Evolutionary conservation across 2,329 filamentous ascomycete genomes (phyloP).

Genomic region (Aspergillus ruber): DNA sequence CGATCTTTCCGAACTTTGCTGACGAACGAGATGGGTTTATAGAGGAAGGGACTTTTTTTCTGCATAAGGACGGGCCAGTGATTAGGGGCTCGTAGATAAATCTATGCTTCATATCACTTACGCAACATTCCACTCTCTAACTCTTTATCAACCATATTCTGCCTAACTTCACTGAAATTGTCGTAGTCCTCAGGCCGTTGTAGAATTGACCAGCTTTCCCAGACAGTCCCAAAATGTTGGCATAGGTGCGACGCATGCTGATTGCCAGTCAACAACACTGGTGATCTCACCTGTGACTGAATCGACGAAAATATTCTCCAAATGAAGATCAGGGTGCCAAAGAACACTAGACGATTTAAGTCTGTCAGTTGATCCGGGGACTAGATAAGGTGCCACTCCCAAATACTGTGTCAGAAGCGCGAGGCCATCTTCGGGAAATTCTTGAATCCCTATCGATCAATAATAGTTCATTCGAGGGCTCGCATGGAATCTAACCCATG

Average conservation of each 20-base stretch:
- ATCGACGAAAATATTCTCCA: too few relatives aligned
- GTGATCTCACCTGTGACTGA: too few relatives aligned
- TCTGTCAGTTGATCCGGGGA: conserved; percentile 8
- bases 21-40: too few relatives aligned
- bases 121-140: conserved; percentile 28
- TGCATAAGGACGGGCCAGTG: too few relatives aligned
- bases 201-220: too few relatives aligned
- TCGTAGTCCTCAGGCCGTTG: conserved; percentile 22
- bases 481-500: conserved; percentile 18
- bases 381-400: conserved; percentile 14
- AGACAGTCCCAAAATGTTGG: neutral
- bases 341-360: conserved; percentile 12
- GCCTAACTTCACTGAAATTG: conserved; percentile 16
- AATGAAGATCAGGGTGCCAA: conserved; percentile 14
- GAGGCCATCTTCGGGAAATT: conserved; percentile 17
- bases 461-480: conserved; percentile 21
- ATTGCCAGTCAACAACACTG: too few relatives aligned
- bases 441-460: conserved; percentile 10
- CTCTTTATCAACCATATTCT: conserved; percentile 19
- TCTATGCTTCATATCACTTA: conserved; percentile 21
- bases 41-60: too few relatives aligned
- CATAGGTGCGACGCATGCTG: too few relatives aligned
- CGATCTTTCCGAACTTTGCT: too few relatives aligned
- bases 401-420: conserved; percentile 21
- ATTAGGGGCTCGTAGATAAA: too few relatives aligned